Evolutionary conservation across 768 basidiomycete species (phyloP).

Genomic region (Russula virescens): DNA sequence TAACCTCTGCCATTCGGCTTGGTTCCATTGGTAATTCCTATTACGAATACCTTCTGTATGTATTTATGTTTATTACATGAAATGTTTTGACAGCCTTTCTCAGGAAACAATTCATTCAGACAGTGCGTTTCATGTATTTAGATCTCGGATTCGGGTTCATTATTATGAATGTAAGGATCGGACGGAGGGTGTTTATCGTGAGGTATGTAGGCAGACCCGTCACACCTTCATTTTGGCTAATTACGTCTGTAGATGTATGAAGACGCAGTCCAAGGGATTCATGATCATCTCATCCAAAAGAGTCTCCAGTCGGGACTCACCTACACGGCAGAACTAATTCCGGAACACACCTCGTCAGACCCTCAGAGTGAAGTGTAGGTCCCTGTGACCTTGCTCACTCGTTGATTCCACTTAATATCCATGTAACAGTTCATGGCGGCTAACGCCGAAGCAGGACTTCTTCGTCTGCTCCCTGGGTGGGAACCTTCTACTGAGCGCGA

Average conservation of each 20-base stretch:
- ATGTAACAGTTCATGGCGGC: slow-evolving; percentile 55
- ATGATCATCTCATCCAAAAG: slow-evolving; percentile 62
- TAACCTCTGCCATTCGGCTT: slow-evolving; percentile 72
- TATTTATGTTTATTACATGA: slow-evolving; percentile 8
- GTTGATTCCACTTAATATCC: background rate
- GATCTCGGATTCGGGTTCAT: background rate
- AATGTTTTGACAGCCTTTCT: slow-evolving; percentile 16
- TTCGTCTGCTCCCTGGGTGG: slow-evolving; percentile 94
- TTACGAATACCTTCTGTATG: slow-evolving; percentile 85
- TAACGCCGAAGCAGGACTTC: slow-evolving; percentile 89
- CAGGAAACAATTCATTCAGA: slow-evolving; percentile 77
- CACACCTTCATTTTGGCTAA: background rate
- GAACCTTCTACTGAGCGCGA: slow-evolving; percentile 86
- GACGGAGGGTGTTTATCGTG: slow-evolving; percentile 70
- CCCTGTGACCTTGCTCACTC: background rate
- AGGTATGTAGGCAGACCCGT: slow-evolving; percentile 40
- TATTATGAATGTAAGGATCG: slow-evolving; percentile 43
- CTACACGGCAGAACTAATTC: slow-evolving; percentile 80
- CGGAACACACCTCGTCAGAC: slow-evolving; percentile 37
- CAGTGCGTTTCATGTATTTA: slow-evolving; percentile 30
- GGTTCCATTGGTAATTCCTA: slow-evolving; percentile 92
- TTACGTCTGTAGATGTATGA: slow-evolving; percentile 71
- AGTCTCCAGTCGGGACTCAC: slow-evolving; percentile 54
- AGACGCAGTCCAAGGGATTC: slow-evolving; percentile 77
- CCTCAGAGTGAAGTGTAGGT: slow-evolving; percentile 33